Base-by-base conservation (phyloP, 2,329 filamentous ascomycete genomes). In the Aspergillus tubingensis region DNA sequence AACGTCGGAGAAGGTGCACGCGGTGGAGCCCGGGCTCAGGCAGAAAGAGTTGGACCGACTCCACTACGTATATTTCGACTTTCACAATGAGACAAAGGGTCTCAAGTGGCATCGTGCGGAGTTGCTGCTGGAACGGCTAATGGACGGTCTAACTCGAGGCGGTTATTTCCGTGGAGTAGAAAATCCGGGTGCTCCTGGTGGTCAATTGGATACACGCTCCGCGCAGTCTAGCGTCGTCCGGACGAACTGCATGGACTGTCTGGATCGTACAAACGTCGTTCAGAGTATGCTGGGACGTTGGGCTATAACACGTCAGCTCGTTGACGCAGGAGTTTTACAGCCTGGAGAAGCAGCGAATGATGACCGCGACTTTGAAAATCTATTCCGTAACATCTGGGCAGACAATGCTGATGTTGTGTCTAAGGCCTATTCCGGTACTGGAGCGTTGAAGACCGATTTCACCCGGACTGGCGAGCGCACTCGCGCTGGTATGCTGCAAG, bases 221-320 rank as follows among this genome's bases (percentile, higher is more conserved):
- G 84, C 86, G 65, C 95, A 99, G 81, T 91, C 88, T 1, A 92
- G 91, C 62, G 93, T 98, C 15, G 93, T 99, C 65, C 89, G 95
- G 57, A 97, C 95, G 41, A 99, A 99, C 76, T 99, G 95, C 80
- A 99, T 99, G 95, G 95, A 99, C 78, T 99, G 96, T 67, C 85
- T 99, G 13, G 95, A 99, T 77, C 90, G 95, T 56, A 99, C 95
- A 56, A 99, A 99, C 70, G 93, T 99, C 6, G 92, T 99, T 3
- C 95, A 99, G 79, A 96, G 92, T 76, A 96, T 98, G 90, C 86
- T 99, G 60, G 95, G 91, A 8, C 89, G 94, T 54, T 93, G 88
- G 85, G 91, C 91, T 13, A 82, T 99, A 43, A 93, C 93, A 63
- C 89, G 92, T 65, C 95, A 96, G 81, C 87, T 99, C 59, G 85